Evolutionary conservation across 1,284 basidiomycete species (phyloP).

Genomic region (Boletus chippewaensis): DNA sequence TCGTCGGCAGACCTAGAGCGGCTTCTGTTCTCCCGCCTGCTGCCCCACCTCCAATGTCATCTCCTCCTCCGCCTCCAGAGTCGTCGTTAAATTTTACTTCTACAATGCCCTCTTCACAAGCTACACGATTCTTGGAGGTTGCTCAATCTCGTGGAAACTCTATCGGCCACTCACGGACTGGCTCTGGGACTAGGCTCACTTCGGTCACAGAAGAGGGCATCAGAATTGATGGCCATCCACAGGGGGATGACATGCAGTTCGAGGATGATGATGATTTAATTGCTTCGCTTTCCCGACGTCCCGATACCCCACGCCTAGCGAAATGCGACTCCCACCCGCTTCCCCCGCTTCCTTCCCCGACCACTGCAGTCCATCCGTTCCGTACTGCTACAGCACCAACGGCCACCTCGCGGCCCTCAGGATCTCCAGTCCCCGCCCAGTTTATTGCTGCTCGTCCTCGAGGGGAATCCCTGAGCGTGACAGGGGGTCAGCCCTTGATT

Average conservation of each 20-base stretch:
- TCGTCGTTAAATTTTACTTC: constrained; percentile 27
- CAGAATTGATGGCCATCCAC: constrained; percentile 31
- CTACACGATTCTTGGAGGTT: constrained; percentile 33
- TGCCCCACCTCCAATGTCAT: constrained; percentile 54
- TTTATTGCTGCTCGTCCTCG: constrained; percentile 44
- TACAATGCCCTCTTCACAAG: constrained; percentile 26
- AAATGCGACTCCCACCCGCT: constrained; percentile 57
- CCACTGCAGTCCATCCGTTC: constrained; percentile 24
- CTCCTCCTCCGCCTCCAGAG: constrained; percentile 52
- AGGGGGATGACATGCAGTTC: constrained; percentile 21
- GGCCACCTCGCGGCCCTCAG: constrained; percentile 34
- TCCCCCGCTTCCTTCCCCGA: constrained; percentile 56
- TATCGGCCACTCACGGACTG: constrained; percentile 46
- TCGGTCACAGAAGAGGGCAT: constrained; percentile 57
- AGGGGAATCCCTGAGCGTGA: constrained; percentile 28
- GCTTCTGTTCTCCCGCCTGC: constrained; percentile 58
- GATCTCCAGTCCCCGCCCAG: constrained; percentile 40
- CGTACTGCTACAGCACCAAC: constrained; percentile 29
- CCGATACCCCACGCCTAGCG: constrained; percentile 35
- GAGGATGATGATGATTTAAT: constrained; percentile 35
- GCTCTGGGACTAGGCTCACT: constrained; percentile 51
- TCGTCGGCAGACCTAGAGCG: constrained; percentile 42
- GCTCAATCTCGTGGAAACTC: constrained; percentile 44
- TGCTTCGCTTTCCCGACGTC: constrained; percentile 25
- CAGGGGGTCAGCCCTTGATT: constrained; percentile 40